Evolutionary conservation across 169 alveolate genomes (phyloP), one percentile per base, ranked within the genome.

Genomic region (Plasmodium adleri): DNA sequence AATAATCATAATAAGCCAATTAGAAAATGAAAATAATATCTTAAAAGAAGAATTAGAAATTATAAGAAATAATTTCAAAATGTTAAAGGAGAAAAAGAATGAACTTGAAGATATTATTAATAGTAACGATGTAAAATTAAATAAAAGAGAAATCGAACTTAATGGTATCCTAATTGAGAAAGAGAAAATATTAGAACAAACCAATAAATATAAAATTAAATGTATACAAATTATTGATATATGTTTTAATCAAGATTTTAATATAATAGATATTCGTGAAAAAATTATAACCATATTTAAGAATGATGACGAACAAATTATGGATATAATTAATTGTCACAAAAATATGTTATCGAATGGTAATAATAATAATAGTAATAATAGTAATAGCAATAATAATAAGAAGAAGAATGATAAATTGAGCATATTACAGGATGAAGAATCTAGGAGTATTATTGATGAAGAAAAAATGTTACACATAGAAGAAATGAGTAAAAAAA

Each of bases 401-500:
- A 67, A 67, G n/a, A 74, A 60, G 2, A 17, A 43, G 5, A 50
- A 17, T 8, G 73, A 45, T 17, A 50, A 68, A 49, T 32, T 63
- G 3, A n/a, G 13, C 2, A 20, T 56, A 50, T 24, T 68, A 15
- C 72, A 68, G 20, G 83, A 68, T 3, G 90, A 80, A 28, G 39
- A 20, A 28, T 39, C 47, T 1, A 39, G 47, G 47, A 20, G 43
- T 32, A 68, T 13, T 24, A 17, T 70, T 20, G 85, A 80, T 2
- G 72, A 68, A 32, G 90, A 80, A 17, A 80, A 68, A 56, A 26
- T 80, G n/a, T 45, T 58, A 43, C 90, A 80, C 26, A 68, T 80
- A 5, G 90, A 80, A 80, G 90, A 80, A 68, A 80, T 80, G 83
- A 80, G 90, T 62, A 80, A 80, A 68, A 80, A 80, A 45, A 80